Percentiles rank a stretch among this genome's conserved stretches.
Conservation (phyloP, 2,329 filamentous ascomycete species). For the Microcera coccophila region DNA sequence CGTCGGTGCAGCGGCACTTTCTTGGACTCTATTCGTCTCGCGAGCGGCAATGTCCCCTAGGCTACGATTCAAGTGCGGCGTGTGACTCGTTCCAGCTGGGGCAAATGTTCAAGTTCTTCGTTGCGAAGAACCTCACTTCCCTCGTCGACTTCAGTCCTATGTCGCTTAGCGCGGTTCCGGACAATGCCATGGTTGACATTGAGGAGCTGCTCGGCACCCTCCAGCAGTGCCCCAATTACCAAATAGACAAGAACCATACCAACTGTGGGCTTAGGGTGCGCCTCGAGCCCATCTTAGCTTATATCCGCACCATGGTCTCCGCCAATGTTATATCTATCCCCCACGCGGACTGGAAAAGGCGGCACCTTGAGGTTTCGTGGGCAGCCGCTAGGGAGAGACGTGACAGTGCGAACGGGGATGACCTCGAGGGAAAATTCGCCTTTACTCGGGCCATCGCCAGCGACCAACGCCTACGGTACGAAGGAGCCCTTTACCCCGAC, state of each 20-base stretch:
- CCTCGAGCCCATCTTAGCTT: conserved; percentile 62
- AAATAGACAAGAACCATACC: conserved; percentile 68
- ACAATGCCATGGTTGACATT: conserved; percentile 57
- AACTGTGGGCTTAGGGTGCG: conserved; percentile 68
- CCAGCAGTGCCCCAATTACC: conserved; percentile 66
- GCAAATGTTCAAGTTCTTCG: conserved; percentile 70
- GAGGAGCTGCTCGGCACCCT: conserved; percentile 57
- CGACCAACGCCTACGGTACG: conserved; percentile 48
- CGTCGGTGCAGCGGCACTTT: conserved; percentile 67
- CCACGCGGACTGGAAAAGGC: conserved; percentile 44
- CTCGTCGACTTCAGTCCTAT: conserved; percentile 53
- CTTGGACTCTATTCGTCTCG: conserved; percentile 63
- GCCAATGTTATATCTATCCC: conserved; percentile 43
- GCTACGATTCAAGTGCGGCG: conserved; percentile 67
- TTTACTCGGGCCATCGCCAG: conserved; percentile 50
- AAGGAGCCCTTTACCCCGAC: conserved; percentile 48
- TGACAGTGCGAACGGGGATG: conserved; percentile 13
- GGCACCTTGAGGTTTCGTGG: conserved; percentile 42
- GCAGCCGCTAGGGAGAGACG: conserved; percentile 18
- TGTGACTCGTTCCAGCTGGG: conserved; percentile 78
- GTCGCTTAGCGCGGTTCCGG: conserved; percentile 43
- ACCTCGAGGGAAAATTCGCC: conserved; percentile 33
- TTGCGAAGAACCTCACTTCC: conserved; percentile 56
- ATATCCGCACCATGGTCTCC: conserved; percentile 56
- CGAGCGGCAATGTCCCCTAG: conserved; percentile 65